Evolutionary conservation across 2,329 filamentous ascomycete species (phyloP).

Genomic region (Lasiodiplodia sp.): DNA sequence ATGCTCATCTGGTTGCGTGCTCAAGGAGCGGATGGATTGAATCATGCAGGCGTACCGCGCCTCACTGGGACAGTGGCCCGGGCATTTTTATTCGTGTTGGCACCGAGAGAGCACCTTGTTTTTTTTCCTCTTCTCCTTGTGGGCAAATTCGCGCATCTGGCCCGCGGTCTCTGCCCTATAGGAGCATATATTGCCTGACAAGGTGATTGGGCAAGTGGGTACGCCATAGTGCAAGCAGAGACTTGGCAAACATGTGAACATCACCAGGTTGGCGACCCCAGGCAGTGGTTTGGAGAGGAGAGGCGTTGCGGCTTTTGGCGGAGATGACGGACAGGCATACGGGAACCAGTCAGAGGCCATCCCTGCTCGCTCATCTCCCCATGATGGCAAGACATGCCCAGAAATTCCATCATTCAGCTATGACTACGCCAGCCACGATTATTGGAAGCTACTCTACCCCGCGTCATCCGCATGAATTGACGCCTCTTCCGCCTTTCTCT

Average conservation of each 20-base stretch:
- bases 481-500: background rate
- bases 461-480: background rate
- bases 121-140: background rate
- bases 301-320: constrained; percentile 10
- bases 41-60: background rate
- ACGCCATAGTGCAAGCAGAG: background rate
- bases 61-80: background rate
- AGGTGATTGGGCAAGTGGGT: constrained; percentile 1
- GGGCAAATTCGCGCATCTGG: constrained; percentile 3
- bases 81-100: background rate
- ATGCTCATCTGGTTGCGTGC: background rate
- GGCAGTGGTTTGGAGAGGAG: background rate
- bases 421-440: background rate
- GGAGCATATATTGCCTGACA: background rate
- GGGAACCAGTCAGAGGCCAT: constrained; percentile 10
- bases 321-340: constrained; percentile 11
- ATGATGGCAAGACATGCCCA: background rate
- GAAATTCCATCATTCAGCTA: background rate
- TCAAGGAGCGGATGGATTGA: background rate
- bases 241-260: constrained; percentile 16
- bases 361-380: background rate
- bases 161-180: constrained; percentile 3
- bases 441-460: constrained; percentile 11
- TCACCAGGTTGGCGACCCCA: background rate
- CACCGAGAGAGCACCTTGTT: background rate